Evolutionary conservation across 176 grass and related monocot genomes (phyloP), one percentile per base, ranked within the genome.

Genomic region (Paspalum vaginatum): DNA sequence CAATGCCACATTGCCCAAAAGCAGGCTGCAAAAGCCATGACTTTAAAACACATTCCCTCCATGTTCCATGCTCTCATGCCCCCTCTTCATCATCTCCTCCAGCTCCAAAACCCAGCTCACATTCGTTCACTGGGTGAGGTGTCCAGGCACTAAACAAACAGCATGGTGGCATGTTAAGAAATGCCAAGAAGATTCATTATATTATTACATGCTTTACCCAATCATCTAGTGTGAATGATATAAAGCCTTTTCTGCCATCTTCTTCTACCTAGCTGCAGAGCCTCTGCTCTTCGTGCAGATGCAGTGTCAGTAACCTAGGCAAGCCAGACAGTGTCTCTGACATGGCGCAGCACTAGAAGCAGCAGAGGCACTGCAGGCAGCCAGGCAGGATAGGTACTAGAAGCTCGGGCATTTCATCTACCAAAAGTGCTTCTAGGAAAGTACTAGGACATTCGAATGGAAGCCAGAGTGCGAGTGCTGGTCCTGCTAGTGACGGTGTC

Each of bases 41-140:
- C 86, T 85, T 83, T 74, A 84, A 78, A 93, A 84, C 88, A 89
- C 89, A 91, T 91, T 93, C 91, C 84, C 87, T 81, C 91, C 94
- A 97, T 94, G 89, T 91, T 93, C 88, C 80, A 88, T 97, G 94
- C 91, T 88, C 84, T 75, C 89, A 77, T 88, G 75, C 56, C 47
- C 58, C 65, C 11, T 22, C 74, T 58, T 61, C 73, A 3, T 32
- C 32, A 3, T 32, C 77, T 37, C 53, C 55, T 65, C 65, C 76
- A 32, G 58, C 48, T 79, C 63, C 63, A 75, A 45, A 74, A 66
- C 45, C 79, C 84, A 81, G 75, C 61, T 88, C 80, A 75, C 51
- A 83, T 59, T 76, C 65, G 63, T 40, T 81, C 82, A 85, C 68
- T 86, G 48, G 68, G 65, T 84, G 81, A 92, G 68, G 78, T 79